A percentile compares a stretch with the other conserved stretches of the same genome.
Conservation (phyloP, 1,284 basidiomycete genomes). For the Flammula alnicola region DNA sequence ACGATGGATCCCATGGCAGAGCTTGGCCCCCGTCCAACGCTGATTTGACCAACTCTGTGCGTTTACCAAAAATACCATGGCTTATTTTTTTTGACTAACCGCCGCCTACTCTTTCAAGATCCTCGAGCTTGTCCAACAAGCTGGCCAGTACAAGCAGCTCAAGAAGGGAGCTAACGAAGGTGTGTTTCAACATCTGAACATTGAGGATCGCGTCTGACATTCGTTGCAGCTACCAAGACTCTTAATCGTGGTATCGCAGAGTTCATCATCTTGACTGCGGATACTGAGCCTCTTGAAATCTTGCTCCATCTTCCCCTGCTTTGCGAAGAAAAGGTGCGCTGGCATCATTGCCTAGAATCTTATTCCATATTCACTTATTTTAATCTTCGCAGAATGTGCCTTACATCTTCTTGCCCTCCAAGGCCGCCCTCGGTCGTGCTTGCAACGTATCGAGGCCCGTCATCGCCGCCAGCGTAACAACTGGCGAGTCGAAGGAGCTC, state of each 20-base stretch:
- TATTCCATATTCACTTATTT: not conserved
- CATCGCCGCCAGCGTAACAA: slow-evolving; percentile 94
- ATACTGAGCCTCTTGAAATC: slow-evolving; percentile 98
- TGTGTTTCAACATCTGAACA: slow-evolving; percentile 34
- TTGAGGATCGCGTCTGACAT: slow-evolving; percentile 4
- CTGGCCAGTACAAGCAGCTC: slow-evolving; percentile 92
- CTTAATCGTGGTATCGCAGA: slow-evolving; percentile 99
- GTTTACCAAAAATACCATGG: slow-evolving; percentile 34
- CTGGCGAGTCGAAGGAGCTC: slow-evolving; percentile 94
- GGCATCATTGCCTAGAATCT: not conserved
- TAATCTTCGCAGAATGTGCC: slow-evolving; percentile 79
- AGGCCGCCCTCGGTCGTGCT: slow-evolving; percentile 93
- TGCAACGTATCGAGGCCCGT: slow-evolving; percentile 97
- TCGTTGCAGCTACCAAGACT: slow-evolving; percentile 84
- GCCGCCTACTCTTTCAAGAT: slow-evolving; percentile 61
- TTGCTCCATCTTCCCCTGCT: slow-evolving; percentile 95
- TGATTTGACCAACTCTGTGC: slow-evolving; percentile 91
- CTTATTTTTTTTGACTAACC: slow-evolving; percentile 1
- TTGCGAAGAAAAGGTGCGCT: slow-evolving; percentile 93
- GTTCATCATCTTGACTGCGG: slow-evolving; percentile 97
- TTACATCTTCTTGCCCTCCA: slow-evolving; percentile 94
- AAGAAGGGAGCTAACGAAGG: slow-evolving; percentile 99
- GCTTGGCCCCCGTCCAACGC: slow-evolving; percentile 94
- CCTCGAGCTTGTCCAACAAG: slow-evolving; percentile 89
- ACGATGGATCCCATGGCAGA: slow-evolving; percentile 59